Evolutionary conservation across 2,329 filamentous ascomycete species (phyloP), one percentile per base, ranked within the genome.

Genomic region (Aspergillus spinulosporus): DNA sequence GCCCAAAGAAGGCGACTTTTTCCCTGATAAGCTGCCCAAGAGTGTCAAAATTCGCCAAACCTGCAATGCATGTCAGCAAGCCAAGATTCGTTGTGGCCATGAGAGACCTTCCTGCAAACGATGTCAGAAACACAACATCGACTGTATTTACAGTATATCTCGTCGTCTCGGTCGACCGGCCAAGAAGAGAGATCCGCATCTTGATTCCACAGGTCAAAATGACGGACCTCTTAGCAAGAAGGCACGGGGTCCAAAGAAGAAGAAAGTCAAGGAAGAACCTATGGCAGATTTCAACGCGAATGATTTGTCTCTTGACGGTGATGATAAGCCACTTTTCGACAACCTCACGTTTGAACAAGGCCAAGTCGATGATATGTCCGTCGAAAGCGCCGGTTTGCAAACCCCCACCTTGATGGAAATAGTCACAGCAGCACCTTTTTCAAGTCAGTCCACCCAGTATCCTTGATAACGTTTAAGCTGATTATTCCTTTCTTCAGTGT

Each of bases 61-160:
- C 5, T 73, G 71, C 61, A 73, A 73, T 54, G 69, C 71, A n/a
- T 73, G 71, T 26, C 71, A 73, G 45, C 69, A 72, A 52, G 71
- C 71, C 7, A 73, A 73, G 39, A 73, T 73, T 12, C 66, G 71
- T 5, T 73, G 71, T 62, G 70, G 71, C 26, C 71, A 73, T 56
- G 69, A 72, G 51, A 71, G 66, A 26, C 69, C 69, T 6, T 66
- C 69, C 1, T 73, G 71, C 56, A 66, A 65, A 12, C 61, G 71
- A 32, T 73, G 71, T 32, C 67, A 67, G 45, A 71, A 69, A 34
- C 70, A 73, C 14, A 68, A 69, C 15, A 66, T 72, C 3, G 61
- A 65, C 3, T 73, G 71, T 31, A 60, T 73, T 21, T 73, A 73
- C 52, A 73, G 71, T 44, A 66, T 73, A 40, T 73, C 71, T 6